A percentile compares a stretch with the other conserved stretches of the same genome.
These are phyloP conservation scores for Fusarium sterilihyphosum DNA, from an alignment of 2,329 filamentous ascomycete species.

Conservation along the genomic window DNA sequence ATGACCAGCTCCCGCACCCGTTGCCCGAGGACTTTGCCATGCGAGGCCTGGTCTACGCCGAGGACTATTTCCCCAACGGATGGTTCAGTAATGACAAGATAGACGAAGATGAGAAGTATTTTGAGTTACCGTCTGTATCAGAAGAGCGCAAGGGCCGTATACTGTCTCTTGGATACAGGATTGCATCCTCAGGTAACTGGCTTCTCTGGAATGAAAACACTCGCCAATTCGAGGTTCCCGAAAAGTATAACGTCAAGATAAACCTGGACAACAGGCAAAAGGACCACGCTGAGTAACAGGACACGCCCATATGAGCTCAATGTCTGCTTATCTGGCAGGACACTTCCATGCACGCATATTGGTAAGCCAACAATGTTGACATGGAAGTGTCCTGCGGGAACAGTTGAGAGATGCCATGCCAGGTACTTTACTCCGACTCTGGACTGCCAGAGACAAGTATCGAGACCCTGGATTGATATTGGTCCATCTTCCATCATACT, in stretches of 20 bases:
- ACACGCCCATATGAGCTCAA: not conserved
- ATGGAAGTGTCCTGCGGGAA: not conserved
- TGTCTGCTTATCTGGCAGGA: not conserved
- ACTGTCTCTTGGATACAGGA: conserved; percentile 64
- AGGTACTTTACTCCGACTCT: not conserved
- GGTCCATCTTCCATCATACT: not conserved
- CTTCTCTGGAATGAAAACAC: conserved; percentile 54
- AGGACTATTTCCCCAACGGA: conserved; percentile 65
- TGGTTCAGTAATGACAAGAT: conserved; percentile 69
- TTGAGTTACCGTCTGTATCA: conserved; percentile 69
- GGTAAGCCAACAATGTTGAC: not conserved
- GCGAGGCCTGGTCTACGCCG: conserved; percentile 69
- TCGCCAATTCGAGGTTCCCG: conserved; percentile 52
- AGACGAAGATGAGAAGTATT: conserved; percentile 74
- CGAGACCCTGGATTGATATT: not conserved
- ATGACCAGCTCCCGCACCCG: conserved; percentile 59
- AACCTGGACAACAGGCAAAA: not conserved
- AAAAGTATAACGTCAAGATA: conserved; percentile 47
- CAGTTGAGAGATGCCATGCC: not conserved
- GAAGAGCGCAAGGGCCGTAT: conserved; percentile 68
- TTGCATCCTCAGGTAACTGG: conserved; percentile 57
- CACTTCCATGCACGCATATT: not conserved
- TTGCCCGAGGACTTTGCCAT: conserved; percentile 76
- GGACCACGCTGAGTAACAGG: conserved; percentile 26
- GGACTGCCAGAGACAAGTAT: not conserved